Conservation (phyloP, 2,329 filamentous ascomycete genomes). For the Coniosporium uncinatum region DNA sequence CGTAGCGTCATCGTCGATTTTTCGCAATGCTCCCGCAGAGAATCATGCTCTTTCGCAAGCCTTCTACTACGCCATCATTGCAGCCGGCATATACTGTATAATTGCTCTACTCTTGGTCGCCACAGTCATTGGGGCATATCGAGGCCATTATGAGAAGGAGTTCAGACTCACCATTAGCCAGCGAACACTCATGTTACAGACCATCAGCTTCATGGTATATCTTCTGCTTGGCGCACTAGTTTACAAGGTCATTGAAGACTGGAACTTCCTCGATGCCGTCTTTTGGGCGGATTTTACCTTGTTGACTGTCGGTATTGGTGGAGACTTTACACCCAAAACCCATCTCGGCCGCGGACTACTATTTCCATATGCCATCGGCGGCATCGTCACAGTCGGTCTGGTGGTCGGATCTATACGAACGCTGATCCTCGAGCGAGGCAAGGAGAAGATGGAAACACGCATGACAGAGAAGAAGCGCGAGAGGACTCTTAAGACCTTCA, state of each 20-base stretch:
- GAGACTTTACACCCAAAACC: conserved; percentile 41
- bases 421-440: conserved; percentile 42
- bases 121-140: conserved; percentile 49
- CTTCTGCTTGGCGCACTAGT: conserved; percentile 39
- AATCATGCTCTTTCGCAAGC: conserved; percentile 46
- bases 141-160: conserved; percentile 46
- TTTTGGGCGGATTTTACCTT: conserved; percentile 52
- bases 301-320: conserved; percentile 48
- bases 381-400: conserved; percentile 48
- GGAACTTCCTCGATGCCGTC: conserved; percentile 46
- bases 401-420: conserved; percentile 47
- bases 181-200: conserved; percentile 48
- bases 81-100: conserved; percentile 49
- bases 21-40: conserved; percentile 32
- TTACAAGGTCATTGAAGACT: conserved; percentile 42
- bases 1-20: conserved; percentile 34
- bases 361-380: conserved; percentile 49
- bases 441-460: conserved; percentile 42
- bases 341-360: conserved; percentile 42
- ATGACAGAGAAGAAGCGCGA: conserved; percentile 42
- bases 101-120: conserved; percentile 47
- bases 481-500: conserved; percentile 28
- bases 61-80: conserved; percentile 55
- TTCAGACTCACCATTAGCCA: conserved; percentile 51
- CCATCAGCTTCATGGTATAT: conserved; percentile 42